Evolutionary conservation across 2,329 filamentous ascomycete species (phyloP).

Genomic region (Nigrospora osmanthi): DNA sequence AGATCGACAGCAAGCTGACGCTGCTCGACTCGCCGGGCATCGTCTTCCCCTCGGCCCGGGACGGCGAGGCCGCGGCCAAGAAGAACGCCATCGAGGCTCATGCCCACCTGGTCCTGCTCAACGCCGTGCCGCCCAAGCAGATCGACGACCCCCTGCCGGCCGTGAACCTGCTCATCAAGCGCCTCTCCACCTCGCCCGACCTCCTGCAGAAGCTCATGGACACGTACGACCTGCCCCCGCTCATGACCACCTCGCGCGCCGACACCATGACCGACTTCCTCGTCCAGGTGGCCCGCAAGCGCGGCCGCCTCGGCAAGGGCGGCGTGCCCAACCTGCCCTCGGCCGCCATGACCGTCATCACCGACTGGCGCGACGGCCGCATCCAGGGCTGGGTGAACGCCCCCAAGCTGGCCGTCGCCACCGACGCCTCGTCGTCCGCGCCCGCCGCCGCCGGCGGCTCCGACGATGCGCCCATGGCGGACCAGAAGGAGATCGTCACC

Average conservation of each 20-base stretch:
- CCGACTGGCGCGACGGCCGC: slow-evolving; percentile 92
- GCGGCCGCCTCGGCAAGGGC: slow-evolving; percentile 79
- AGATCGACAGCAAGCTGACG: slow-evolving; percentile 90
- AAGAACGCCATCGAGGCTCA: slow-evolving; percentile 65
- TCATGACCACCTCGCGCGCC: slow-evolving; percentile 61
- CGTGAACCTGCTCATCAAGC: slow-evolving; percentile 74
- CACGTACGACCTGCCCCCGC: slow-evolving; percentile 76
- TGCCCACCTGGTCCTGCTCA: slow-evolving; percentile 79
- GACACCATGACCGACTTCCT: slow-evolving; percentile 86
- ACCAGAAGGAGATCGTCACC: slow-evolving; percentile 62
- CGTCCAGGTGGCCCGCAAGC: slow-evolving; percentile 88
- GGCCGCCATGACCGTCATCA: slow-evolving; percentile 87
- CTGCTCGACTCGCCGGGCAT: slow-evolving; percentile 92
- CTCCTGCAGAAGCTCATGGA: slow-evolving; percentile 73
- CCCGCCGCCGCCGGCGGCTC: slow-evolving; percentile 15
- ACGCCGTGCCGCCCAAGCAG: slow-evolving; percentile 87
- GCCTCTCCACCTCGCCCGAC: slow-evolving; percentile 64
- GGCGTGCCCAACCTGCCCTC: slow-evolving; percentile 83
- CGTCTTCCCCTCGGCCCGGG: slow-evolving; percentile 68
- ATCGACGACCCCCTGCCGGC: slow-evolving; percentile 89
- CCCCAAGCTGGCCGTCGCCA: slow-evolving; percentile 56
- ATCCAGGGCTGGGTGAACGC: slow-evolving; percentile 89
- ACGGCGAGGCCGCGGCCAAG: slow-evolving; percentile 13
- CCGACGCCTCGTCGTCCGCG: slow-evolving; percentile 2
- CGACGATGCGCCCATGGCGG: slow-evolving; percentile 27